Evolutionary conservation across 176 grass and related monocot genomes (phyloP).

Genomic region (Alloteropsis semialata): DNA sequence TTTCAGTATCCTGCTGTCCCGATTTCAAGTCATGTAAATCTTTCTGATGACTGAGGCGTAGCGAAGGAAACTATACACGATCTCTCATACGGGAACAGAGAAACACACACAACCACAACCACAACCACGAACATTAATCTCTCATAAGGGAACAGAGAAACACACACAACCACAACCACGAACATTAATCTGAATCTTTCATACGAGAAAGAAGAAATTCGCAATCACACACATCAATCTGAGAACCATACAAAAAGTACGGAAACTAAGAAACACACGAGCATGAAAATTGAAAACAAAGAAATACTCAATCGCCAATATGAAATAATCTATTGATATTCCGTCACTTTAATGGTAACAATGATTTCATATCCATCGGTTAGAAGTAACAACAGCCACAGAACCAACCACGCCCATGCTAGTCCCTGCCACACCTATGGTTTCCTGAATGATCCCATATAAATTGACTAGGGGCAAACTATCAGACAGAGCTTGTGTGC

Average conservation of each 20-base stretch:
- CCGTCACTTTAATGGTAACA: background rate
- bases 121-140: too few relatives aligned
- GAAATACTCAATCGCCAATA: background rate
- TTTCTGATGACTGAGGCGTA: background rate
- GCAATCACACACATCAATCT: background rate
- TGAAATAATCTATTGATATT: background rate
- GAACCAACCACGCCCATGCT: background rate
- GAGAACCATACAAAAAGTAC: too few relatives aligned
- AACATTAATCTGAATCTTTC: too few relatives aligned
- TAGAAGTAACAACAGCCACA: background rate
- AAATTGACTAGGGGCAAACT: background rate
- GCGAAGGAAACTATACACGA: background rate
- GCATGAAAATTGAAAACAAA: background rate
- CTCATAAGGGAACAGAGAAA: background rate
- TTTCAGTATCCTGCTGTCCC: background rate
- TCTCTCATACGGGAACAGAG: background rate
- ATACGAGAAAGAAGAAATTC: background rate
- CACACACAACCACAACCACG: too few relatives aligned
- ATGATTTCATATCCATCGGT: background rate
- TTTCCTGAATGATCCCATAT: background rate
- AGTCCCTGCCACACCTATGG: too few relatives aligned
- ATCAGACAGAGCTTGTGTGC: background rate
- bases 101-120: background rate
- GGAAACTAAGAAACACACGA: background rate
- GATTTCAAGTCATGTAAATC: too few relatives aligned